A percentile compares a stretch with the other conserved stretches of the same genome.
Conservation (phyloP, 352 stramenopile genomes). For the Pythium plurisporium region DNA sequence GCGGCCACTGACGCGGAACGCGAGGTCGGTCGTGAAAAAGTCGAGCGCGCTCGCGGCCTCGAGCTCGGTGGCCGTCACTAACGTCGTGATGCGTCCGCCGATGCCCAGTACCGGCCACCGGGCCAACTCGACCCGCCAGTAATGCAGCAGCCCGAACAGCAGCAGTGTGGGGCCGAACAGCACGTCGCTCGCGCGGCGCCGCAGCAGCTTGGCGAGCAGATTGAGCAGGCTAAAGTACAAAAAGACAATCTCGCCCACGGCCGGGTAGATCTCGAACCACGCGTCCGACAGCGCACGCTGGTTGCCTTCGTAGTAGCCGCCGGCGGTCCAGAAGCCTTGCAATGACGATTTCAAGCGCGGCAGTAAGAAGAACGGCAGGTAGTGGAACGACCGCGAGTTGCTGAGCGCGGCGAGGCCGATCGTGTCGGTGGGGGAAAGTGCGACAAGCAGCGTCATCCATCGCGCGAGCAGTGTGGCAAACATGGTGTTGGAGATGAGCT, state of each 20-base stretch:
- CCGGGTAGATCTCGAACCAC: conserved; percentile 42
- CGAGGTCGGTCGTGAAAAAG: conserved; percentile 30
- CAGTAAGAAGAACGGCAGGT: conserved; percentile 38
- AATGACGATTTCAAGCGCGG: conserved; percentile 35
- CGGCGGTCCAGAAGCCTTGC: conserved; percentile 34
- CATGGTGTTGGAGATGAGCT: conserved; percentile 29
- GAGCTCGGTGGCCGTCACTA: conserved; percentile 28
- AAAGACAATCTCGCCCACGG: conserved; percentile 32
- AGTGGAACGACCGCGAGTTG: conserved; percentile 23
- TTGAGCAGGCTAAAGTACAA: conserved; percentile 29
- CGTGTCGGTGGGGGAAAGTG: neutral
- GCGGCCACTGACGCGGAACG: conserved; percentile 28
- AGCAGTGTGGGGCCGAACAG: conserved; percentile 36
- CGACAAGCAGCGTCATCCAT: conserved; percentile 24
- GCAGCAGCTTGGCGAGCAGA: conserved; percentile 33
- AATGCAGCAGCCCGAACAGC: conserved; percentile 34
- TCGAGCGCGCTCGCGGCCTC: conserved; percentile 27
- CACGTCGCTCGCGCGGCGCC: conserved; percentile 30
- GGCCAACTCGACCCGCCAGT: conserved; percentile 21
- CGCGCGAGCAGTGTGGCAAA: conserved; percentile 24
- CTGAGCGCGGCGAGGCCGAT: conserved; percentile 18
- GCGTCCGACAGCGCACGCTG: conserved; percentile 33
- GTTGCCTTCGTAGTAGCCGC: conserved; percentile 36
- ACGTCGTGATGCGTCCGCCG: conserved; percentile 28
- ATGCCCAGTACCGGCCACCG: conserved; percentile 6